Evolutionary conservation across 495 filamentous ascomycete genomes (phyloP).

Genomic region (Aspergillus panamensis): DNA sequence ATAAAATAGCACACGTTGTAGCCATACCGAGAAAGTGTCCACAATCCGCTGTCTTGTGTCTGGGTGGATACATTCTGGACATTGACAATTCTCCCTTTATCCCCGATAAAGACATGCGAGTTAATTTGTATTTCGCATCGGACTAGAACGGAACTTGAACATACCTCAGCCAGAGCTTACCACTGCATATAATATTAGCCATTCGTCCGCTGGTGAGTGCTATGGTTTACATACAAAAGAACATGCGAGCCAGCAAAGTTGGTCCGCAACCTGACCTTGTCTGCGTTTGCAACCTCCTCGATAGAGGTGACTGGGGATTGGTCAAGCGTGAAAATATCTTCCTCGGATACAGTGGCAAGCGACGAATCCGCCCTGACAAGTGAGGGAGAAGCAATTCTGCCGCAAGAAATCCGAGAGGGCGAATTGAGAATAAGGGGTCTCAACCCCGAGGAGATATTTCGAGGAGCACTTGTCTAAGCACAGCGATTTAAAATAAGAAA

Average conservation of each 20-base stretch:
- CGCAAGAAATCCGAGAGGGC: neutral
- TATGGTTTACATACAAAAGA: conserved; percentile 1
- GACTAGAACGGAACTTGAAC: neutral
- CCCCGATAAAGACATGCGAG: conserved; percentile 3
- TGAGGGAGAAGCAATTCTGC: neutral
- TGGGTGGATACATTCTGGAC: conserved; percentile 66
- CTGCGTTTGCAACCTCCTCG: neutral
- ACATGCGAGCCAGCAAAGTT: neutral
- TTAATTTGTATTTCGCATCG: neutral
- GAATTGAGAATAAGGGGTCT: neutral
- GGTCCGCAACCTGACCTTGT: neutral
- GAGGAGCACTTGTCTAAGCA: neutral
- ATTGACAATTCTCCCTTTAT: conserved; percentile 77
- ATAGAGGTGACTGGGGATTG: neutral
- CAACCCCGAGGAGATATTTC: conserved; percentile 4
- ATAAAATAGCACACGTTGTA: conserved; percentile 2
- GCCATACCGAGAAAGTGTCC: conserved; percentile 64
- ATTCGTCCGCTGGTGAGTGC: neutral
- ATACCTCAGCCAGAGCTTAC: conserved; percentile 22
- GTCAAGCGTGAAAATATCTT: neutral
- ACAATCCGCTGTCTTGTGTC: conserved; percentile 72
- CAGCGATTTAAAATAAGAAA: neutral
- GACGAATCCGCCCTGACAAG: neutral
- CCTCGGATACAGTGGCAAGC: neutral
- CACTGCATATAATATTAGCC: conserved; percentile 16